Evolutionary conservation across 768 basidiomycete species (phyloP).

Genomic region (Kwoniella pini): DNA sequence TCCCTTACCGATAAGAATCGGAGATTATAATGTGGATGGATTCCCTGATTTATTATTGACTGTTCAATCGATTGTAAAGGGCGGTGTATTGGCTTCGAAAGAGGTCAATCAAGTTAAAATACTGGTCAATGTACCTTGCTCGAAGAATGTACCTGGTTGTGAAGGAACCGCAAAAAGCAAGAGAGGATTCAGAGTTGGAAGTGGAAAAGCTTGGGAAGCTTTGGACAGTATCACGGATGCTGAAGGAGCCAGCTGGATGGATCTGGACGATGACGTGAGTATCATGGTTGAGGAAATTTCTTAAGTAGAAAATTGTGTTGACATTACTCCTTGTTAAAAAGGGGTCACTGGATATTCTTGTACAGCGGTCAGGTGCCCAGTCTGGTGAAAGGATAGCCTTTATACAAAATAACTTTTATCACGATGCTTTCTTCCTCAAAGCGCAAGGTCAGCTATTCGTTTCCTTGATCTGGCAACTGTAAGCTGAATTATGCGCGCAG

Average conservation of each 20-base stretch:
- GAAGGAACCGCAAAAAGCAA: conserved; percentile 55
- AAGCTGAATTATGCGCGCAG: conserved; percentile 55
- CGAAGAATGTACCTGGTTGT: conserved; percentile 34
- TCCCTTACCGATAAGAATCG: conserved; percentile 76
- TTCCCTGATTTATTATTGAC: conserved; percentile 82
- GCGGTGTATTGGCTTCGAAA: conserved; percentile 47
- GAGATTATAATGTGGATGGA: conserved; percentile 90
- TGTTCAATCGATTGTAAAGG: conserved; percentile 57
- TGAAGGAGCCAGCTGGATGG: conserved; percentile 73
- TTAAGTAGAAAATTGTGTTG: neutral
- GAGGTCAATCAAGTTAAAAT: conserved; percentile 48
- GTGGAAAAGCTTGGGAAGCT: conserved; percentile 61
- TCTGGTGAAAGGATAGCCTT: conserved; percentile 64
- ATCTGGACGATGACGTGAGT: conserved; percentile 93
- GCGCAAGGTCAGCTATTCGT: conserved; percentile 74
- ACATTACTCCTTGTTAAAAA: conserved; percentile 48
- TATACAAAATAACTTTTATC: conserved; percentile 95
- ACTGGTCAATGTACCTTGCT: conserved; percentile 52
- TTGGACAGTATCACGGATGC: conserved; percentile 75
- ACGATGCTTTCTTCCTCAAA: conserved; percentile 98
- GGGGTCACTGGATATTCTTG: conserved; percentile 88
- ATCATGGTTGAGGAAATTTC: too few species aligned
- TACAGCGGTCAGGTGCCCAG: conserved; percentile 75
- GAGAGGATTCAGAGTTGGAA: conserved; percentile 66
- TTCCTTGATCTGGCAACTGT: neutral